A percentile compares a stretch with the other conserved stretches of the same genome.
phyloP scores from a whole-genome alignment of 106 monocot species.

The Phalaenopsis aphrodite region DNA sequence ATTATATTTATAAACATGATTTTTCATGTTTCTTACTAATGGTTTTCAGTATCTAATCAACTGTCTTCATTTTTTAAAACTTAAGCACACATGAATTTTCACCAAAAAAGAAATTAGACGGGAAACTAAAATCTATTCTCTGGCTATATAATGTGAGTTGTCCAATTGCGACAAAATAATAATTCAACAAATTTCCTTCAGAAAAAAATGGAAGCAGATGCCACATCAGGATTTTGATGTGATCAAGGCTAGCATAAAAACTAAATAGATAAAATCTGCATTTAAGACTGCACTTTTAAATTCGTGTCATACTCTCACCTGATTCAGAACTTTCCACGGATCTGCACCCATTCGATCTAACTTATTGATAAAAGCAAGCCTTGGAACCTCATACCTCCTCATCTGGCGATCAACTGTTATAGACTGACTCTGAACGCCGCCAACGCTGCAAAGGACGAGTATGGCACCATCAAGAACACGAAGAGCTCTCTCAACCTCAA shows the following conservation, averaged over 20 bases:
- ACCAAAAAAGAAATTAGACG: not conserved
- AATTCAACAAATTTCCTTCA: not conserved
- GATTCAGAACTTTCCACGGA: slow-evolving; percentile 98
- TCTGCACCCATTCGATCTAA: slow-evolving; percentile 99
- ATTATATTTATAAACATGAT: no score
- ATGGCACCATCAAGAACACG: slow-evolving; percentile 99
- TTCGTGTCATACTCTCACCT: slow-evolving; percentile 30
- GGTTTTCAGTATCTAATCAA: no score
- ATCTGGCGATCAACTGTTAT: slow-evolving; percentile 98
- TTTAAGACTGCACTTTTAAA: not conserved
- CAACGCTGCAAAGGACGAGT: slow-evolving; percentile 96
- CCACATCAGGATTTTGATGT: not conserved
- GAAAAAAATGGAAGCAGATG: slow-evolving; percentile 8
- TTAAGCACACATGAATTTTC: not conserved
- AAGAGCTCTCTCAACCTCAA: slow-evolving; percentile 95
- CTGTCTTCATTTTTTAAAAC: not conserved
- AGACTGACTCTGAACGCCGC: slow-evolving; percentile 97
- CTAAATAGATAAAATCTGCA: not conserved
- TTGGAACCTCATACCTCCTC: slow-evolving; percentile 96
- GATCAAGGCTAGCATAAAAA: not conserved
- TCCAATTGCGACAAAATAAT: not conserved
- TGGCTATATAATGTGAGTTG: not conserved
- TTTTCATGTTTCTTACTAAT: no score
- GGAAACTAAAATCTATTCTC: not conserved
- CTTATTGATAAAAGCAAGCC: slow-evolving; percentile 94